These are phyloP conservation scores for Acacia melanoxylon DNA, from an alignment of 306 rosid genomes.

Conservation along the genomic window DNA sequence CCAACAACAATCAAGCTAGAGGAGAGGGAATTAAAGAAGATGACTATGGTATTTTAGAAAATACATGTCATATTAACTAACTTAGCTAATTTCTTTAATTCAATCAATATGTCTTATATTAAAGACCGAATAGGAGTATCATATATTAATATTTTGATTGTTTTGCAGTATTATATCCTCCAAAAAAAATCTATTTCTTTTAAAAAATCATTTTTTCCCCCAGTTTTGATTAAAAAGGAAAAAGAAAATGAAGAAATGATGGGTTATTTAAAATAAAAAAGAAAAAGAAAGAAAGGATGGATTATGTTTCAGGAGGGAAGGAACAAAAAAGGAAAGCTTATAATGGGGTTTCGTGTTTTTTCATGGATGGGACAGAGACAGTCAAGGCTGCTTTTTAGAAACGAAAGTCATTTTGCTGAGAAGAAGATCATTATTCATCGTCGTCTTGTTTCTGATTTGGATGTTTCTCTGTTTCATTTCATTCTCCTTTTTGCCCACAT, in stretches of 20 bases:
- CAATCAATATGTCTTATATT: no score
- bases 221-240: not conserved
- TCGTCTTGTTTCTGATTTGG: conserved; percentile 22
- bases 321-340: not conserved
- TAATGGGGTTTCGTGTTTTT: conserved; percentile 22
- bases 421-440: conserved; percentile 1
- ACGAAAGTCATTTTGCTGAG: conserved; percentile 22
- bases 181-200: no score
- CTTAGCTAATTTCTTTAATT: no score
- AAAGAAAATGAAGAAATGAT: no score
- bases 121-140: no score
- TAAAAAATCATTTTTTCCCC: not conserved
- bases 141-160: no score
- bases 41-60: no score
- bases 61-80: no score
- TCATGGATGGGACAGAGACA: conserved; percentile 29
- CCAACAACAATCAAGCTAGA: no score
- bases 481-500: conserved; percentile 21
- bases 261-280: no score
- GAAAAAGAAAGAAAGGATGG: not conserved
- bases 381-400: conserved; percentile 38
- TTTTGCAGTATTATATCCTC: not conserved
- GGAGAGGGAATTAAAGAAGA: no score
- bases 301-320: not conserved
- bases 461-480: not conserved